Conservation (phyloP, 176 grass and related monocot species). For the Avena eriantha region DNA sequence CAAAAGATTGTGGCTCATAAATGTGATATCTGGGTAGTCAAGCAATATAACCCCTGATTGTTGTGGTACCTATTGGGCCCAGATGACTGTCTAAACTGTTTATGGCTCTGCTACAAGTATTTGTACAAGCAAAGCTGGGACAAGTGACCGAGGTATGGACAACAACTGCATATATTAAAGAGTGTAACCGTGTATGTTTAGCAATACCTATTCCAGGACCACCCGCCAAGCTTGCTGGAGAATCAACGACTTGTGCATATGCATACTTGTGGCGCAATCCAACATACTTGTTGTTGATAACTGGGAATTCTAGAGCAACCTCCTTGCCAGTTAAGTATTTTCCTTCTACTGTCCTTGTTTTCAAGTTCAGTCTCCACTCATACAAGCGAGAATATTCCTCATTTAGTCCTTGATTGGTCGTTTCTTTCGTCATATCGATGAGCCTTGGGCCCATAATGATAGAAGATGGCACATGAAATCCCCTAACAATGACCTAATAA, state of each 20-base stretch:
- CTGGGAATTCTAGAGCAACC: conserved; percentile 35
- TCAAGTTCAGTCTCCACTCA: conserved; percentile 53
- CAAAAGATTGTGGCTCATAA: neutral
- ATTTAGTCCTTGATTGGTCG: neutral
- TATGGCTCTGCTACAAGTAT: neutral
- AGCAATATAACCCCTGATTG: neutral
- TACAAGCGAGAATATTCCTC: conserved; percentile 25
- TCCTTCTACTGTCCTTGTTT: conserved; percentile 16
- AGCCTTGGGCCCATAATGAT: conserved; percentile 30
- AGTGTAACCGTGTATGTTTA: conserved; percentile 3
- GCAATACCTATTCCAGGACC: conserved; percentile 23
- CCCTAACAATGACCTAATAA: conserved; percentile 40
- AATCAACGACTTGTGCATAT: conserved; percentile 42
- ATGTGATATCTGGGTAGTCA: neutral
- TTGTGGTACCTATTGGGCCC: neutral
- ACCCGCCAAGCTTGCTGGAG: neutral
- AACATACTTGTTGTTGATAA: conserved; percentile 37
- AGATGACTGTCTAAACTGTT: neutral
- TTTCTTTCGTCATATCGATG: neutral
- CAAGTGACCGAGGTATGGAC: neutral
- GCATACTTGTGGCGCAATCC: conserved; percentile 35
- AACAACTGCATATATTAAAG: neutral
- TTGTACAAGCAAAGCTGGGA: neutral
- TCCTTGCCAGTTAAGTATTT: conserved; percentile 34
- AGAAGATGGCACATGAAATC: conserved; percentile 26